phyloP scores from a whole-genome alignment of 106 monocot species.

The Xerophyta viscosa region DNA sequence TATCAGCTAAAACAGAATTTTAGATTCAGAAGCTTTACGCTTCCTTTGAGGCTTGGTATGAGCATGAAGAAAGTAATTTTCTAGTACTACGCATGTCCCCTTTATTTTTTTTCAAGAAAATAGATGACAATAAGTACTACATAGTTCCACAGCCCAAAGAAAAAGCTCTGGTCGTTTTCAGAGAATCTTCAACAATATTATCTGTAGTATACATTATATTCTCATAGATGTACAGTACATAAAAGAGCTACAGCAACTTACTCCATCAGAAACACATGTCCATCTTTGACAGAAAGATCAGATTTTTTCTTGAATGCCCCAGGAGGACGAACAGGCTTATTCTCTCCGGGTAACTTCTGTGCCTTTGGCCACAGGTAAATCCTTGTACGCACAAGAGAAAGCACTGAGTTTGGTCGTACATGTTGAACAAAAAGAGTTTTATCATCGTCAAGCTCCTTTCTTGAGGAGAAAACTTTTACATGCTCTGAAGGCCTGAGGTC shows the following conservation, averaged over 20 bases:
- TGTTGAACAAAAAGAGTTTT: conserved; percentile 51
- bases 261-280: conserved; percentile 95
- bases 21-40: no score
- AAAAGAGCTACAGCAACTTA: conserved; percentile 25
- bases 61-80: no score
- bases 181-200: no score
- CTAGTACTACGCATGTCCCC: no score
- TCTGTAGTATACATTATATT: no score
- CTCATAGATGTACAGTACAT: no score
- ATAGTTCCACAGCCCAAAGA: no score
- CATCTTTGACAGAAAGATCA: conserved; percentile 93
- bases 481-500: conserved; percentile 68
- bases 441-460: conserved; percentile 76
- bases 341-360: conserved; percentile 79
- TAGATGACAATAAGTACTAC: no score
- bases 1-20: no score
- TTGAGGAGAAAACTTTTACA: conserved; percentile 58
- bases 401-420: conserved; percentile 78
- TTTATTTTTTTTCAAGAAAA: no score
- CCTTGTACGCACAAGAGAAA: conserved; percentile 74
- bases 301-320: conserved; percentile 97
- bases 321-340: conserved; percentile 77
- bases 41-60: no score
- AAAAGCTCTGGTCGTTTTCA: no score
- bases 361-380: conserved; percentile 87